A percentile compares a stretch with the other conserved stretches of the same genome.
These are phyloP conservation scores for Cucumis hystrix DNA, from an alignment of 306 rosid species.

Conservation along the genomic window DNA sequence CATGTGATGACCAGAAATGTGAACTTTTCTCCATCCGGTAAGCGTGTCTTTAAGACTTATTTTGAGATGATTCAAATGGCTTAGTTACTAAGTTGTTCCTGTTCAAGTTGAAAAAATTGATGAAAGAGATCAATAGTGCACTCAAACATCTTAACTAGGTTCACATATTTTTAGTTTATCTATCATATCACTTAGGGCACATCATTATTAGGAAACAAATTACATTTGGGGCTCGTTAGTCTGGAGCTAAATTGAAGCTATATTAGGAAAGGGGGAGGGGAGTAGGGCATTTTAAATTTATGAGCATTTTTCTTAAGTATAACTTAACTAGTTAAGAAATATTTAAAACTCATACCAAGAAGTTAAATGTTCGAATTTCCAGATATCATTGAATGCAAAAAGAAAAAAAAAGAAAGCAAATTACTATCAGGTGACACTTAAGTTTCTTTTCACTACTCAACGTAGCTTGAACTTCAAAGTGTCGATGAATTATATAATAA, in stretches of 20 bases:
- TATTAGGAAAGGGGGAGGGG: not conserved
- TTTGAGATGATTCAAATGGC: not conserved
- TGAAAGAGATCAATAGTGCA: no score
- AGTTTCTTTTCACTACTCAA: not conserved
- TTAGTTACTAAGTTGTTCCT: no score
- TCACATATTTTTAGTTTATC: no score
- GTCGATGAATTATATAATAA: not conserved
- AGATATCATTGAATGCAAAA: no score
- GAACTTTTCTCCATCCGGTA: constrained; percentile 83
- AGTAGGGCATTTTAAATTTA: not conserved
- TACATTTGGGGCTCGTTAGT: not conserved
- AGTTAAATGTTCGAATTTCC: no score
- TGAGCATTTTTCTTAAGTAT: not conserved
- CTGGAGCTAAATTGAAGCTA: not conserved
- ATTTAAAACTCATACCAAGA: no score
- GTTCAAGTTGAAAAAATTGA: not conserved
- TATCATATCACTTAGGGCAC: no score
- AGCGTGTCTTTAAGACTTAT: constrained; percentile 10
- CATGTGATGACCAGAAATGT: constrained; percentile 40
- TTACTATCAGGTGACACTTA: no score
- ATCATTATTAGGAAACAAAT: no score
- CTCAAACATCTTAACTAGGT: no score
- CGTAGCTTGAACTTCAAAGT: not conserved
- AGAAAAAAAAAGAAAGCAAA: no score
- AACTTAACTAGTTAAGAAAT: no score